Evolutionary conservation across 768 basidiomycete species (phyloP).

Genomic region (Gloeophyllum trabeum): DNA sequence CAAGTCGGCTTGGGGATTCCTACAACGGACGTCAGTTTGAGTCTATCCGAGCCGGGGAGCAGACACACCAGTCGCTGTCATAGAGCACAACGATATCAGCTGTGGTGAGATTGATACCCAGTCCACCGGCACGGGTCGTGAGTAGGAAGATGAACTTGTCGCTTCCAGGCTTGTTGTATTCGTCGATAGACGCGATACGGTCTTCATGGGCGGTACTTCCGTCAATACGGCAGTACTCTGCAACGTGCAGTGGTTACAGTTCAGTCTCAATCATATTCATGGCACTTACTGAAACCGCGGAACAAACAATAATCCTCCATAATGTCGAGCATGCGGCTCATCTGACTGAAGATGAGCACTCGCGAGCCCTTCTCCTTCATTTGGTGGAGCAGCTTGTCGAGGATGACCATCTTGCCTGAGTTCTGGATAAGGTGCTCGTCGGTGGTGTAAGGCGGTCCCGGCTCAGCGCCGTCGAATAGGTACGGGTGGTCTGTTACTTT

Average conservation of each 20-base stretch:
- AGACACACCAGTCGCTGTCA: constrained; percentile 81
- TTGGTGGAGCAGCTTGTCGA: constrained; percentile 80
- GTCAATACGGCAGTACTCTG: constrained; percentile 95
- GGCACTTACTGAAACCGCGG: constrained; percentile 65
- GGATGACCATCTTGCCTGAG: constrained; percentile 94
- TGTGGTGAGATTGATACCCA: constrained; percentile 92
- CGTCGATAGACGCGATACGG: constrained; percentile 91
- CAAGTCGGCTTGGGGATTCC: constrained; percentile 98
- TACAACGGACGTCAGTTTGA: constrained; percentile 15
- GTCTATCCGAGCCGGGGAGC: neutral
- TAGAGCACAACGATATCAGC: constrained; percentile 95
- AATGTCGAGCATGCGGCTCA: constrained; percentile 98
- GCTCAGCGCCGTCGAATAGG: constrained; percentile 94
- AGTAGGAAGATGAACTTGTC: constrained; percentile 96
- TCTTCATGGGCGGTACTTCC: constrained; percentile 95
- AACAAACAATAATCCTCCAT: constrained; percentile 96
- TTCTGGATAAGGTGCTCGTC: constrained; percentile 94
- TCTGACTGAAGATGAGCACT: constrained; percentile 96
- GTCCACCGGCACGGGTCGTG: constrained; percentile 92
- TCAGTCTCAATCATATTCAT: neutral
- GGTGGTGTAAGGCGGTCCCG: constrained; percentile 96
- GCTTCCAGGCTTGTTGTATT: constrained; percentile 89
- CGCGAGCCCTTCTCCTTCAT: constrained; percentile 94
- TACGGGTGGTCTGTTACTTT: constrained; percentile 90
- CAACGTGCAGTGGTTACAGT: constrained; percentile 3